Evolutionary conservation across 768 basidiomycete genomes (phyloP).

Genomic region (Bullera alba): DNA sequence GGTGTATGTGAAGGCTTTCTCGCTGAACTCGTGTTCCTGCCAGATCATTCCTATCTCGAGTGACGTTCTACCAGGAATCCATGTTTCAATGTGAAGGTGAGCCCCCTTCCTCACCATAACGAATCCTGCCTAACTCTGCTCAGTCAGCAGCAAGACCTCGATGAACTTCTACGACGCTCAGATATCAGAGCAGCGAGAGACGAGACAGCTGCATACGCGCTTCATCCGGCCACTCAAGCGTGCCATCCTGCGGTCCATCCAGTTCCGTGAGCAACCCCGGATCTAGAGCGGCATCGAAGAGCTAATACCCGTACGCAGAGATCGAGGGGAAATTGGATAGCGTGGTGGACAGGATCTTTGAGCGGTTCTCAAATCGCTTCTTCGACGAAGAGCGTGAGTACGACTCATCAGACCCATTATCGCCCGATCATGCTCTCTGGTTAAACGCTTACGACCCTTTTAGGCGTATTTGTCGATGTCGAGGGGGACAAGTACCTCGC

Average conservation of each 20-base stretch:
- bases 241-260: conserved; percentile 81
- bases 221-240: conserved; percentile 91
- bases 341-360: conserved; percentile 87
- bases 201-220: conserved; percentile 75
- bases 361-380: conserved; percentile 93
- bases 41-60: conserved; percentile 77
- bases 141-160: conserved; percentile 82
- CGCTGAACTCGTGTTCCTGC: too few species aligned
- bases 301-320: conserved; percentile 53
- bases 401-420: conserved; percentile 1
- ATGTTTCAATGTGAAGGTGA: conserved; percentile 83
- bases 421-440: not conserved
- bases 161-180: conserved; percentile 92
- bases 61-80: conserved; percentile 88
- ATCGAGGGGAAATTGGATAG: conserved; percentile 93
- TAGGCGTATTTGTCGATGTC: conserved; percentile 81
- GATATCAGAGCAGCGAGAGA: conserved; percentile 83
- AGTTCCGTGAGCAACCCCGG: conserved; percentile 72
- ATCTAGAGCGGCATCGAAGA: not conserved
- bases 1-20: not conserved
- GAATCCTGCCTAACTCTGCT: not conserved
- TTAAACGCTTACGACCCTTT: not conserved
- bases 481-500: conserved; percentile 82
- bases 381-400: conserved; percentile 81
- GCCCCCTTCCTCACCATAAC: not conserved